A percentile compares a stretch with the other conserved stretches of the same genome.
These are phyloP conservation scores for Nepenthes gracilis DNA, from an alignment of 148 eudicot genomes.

Conservation along the genomic window DNA sequence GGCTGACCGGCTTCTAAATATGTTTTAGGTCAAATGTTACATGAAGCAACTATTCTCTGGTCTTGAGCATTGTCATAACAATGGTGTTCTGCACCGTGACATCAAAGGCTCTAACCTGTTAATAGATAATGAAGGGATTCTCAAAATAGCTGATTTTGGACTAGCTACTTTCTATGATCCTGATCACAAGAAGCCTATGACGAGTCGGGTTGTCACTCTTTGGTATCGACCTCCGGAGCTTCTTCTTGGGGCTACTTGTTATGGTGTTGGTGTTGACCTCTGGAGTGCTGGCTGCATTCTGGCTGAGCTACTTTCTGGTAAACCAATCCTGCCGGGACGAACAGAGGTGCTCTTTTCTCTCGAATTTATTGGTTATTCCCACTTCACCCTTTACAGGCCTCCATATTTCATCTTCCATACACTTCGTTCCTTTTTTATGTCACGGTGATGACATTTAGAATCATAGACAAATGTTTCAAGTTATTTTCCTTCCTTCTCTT, in stretches of 20 bases:
- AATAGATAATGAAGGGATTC: conserved; percentile 69
- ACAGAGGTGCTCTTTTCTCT: conserved; percentile 60
- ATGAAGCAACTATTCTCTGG: conserved; percentile 86
- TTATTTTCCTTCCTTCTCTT: neutral
- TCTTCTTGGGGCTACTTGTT: conserved; percentile 82
- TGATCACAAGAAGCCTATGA: conserved; percentile 62
- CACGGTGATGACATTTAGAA: no score
- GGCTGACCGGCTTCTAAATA: conserved; percentile 8
- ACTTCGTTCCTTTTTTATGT: no score
- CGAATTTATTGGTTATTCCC: neutral
- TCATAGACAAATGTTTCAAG: no score
- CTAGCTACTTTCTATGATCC: conserved; percentile 75
- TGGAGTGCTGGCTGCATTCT: conserved; percentile 99
- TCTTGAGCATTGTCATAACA: conserved; percentile 90
- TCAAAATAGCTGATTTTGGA: conserved; percentile 95
- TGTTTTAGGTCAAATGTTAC: conserved; percentile 68
- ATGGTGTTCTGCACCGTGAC: conserved; percentile 91
- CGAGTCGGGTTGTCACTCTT: conserved; percentile 93
- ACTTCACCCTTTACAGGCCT: conserved; percentile 3
- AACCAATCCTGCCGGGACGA: conserved; percentile 90
- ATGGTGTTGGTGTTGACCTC: conserved; percentile 84
- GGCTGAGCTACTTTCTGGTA: conserved; percentile 83
- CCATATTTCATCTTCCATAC: neutral
- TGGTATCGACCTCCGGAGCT: conserved; percentile 99
- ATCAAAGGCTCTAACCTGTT: conserved; percentile 92